Percentiles rank a stretch among this genome's conserved stretches.
Evolutionary conservation across 345 rosid genomes (phyloP).

Genomic region (Mallotus nudiflorus): DNA sequence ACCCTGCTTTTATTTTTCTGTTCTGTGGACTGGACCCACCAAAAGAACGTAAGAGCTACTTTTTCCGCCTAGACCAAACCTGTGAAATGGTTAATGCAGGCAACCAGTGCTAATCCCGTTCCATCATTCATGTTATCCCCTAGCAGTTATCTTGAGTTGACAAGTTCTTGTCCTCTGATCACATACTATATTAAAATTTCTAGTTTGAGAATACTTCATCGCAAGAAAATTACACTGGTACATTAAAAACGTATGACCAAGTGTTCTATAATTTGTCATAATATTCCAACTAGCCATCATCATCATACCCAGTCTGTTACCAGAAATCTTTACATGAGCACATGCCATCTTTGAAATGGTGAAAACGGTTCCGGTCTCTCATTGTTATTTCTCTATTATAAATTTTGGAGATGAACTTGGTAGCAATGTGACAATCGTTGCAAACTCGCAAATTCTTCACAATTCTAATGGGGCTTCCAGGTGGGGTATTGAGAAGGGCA

Average conservation of each 20-base stretch:
- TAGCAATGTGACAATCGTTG: slow-evolving; percentile 34
- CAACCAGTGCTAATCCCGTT: not conserved
- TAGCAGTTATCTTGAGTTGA: not conserved
- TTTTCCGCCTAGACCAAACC: not conserved
- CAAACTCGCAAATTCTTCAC: slow-evolving; percentile 41
- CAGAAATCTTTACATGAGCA: slow-evolving; percentile 44
- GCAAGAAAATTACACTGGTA: not conserved
- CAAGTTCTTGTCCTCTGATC: not conserved
- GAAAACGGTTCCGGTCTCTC: slow-evolving; percentile 38
- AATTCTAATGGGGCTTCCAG: slow-evolving; percentile 35
- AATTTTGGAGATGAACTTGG: slow-evolving; percentile 37
- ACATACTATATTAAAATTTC: not conserved
- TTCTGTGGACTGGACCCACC: too few species aligned
- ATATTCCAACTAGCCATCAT: not conserved
- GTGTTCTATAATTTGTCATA: not conserved
- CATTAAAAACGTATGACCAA: not conserved
- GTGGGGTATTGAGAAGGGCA: slow-evolving; percentile 32
- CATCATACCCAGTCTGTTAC: slow-evolving; percentile 4
- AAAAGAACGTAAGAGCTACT: not conserved
- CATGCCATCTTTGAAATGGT: slow-evolving; percentile 36
- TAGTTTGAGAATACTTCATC: not conserved
- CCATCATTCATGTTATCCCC: not conserved
- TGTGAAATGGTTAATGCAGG: not conserved
- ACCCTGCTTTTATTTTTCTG: too few species aligned
- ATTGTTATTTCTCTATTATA: slow-evolving; percentile 37